Evolutionary conservation across 257 asterid species (phyloP), one percentile per base, ranked within the genome.

Genomic region (Eustoma russellianum): DNA sequence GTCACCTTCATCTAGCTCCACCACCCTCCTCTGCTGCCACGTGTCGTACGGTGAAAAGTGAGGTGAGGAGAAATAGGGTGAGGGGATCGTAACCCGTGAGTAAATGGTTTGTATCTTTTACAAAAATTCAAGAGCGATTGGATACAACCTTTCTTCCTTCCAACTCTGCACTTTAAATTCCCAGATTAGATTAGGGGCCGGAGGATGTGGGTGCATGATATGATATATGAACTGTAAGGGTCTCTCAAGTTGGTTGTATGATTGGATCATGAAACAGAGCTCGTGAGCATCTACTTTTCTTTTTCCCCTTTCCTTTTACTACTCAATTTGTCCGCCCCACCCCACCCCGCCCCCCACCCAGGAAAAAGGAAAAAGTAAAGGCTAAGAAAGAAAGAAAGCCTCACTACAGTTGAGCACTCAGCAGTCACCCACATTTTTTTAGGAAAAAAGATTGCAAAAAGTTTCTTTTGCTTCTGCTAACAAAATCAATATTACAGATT

Each of bases 211-310:
- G 16, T 12, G 8, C 41, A 24, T 55, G 55, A 62, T 55, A 65
- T 19, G 71, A 52, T 7, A 28, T 61, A 66, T 46, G 66, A 76
- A 66, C 84, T 85, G 87, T 81, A 60, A 52, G 74, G 76, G 74
- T 7, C 73, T 66, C 86, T 69, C 88, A 67, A 73, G 77, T 68
- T 55, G 74, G 61, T 60, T 59, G 65, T 63, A 85, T 80, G 93
- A 80, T 80, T 69, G 77, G 83, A 76, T 78, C 73, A 79, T 77
- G 84, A 79, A 79, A 81, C 91, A 77, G 64, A 70, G 71, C 79
- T 76, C 81, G 84, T 82, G 88, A 78, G 77, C 66, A 68, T 61
- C 76, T 65, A 77, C 91, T 79, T 79, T 83, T 63, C 24, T 17
- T 46, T 54, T 50, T 64, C 13, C 44, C 48, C 52, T 52, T 58